These are phyloP conservation scores for Cytospora mali DNA, from an alignment of 2,329 filamentous ascomycete species.

Conservation along the genomic window DNA sequence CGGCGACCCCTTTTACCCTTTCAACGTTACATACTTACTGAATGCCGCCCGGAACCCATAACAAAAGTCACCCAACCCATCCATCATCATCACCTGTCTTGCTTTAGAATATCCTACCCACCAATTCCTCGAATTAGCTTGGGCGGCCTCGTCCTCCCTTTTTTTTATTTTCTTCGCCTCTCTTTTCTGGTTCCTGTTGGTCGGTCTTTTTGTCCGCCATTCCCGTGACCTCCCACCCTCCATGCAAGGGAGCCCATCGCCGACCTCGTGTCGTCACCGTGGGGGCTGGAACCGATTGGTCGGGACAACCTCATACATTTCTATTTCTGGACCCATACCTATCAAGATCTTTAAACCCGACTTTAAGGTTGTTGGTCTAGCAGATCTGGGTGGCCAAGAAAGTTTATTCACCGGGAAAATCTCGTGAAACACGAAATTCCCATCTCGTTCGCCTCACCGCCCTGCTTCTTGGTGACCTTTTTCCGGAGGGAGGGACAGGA, in stretches of 20 bases:
- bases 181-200: no score
- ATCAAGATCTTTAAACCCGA: not conserved
- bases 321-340: not conserved
- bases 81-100: not conserved
- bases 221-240: not conserved
- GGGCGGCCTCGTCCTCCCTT: not conserved
- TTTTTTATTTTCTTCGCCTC: no score
- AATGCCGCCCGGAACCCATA: not conserved
- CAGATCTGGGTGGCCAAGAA: not conserved
- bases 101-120: not conserved
- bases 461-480: not conserved
- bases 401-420: not conserved
- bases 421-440: not conserved
- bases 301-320: not conserved
- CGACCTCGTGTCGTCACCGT: not conserved
- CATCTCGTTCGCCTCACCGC: not conserved
- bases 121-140: not conserved
- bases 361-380: not conserved
- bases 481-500: not conserved
- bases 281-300: not conserved
- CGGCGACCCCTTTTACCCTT: not conserved
- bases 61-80: conserved; percentile 19
- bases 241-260: not conserved
- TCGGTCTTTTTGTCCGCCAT: no score
- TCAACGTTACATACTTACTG: not conserved